Evolutionary conservation across 1,284 basidiomycete species (phyloP).

Genomic region (Puccinia horiana): DNA sequence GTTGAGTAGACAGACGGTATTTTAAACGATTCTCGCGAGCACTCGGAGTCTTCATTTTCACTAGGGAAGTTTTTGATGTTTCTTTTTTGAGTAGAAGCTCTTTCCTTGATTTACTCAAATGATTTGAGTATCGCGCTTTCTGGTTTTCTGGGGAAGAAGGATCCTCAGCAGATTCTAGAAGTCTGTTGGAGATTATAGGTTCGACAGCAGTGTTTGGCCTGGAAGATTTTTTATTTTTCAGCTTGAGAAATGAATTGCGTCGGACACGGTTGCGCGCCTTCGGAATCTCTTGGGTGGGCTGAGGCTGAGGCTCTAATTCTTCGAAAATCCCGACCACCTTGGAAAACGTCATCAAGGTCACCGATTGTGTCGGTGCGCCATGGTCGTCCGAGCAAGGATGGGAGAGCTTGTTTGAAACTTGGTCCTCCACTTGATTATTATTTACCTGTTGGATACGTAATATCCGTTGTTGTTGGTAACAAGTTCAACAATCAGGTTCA

Average conservation of each 20-base stretch:
- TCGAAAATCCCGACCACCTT: constrained; percentile 15
- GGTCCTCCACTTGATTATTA: neutral
- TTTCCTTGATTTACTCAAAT: neutral
- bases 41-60: neutral
- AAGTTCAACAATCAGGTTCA: neutral
- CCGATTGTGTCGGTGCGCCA: neutral
- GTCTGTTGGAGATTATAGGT: neutral
- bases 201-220: neutral
- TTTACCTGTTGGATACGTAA: neutral
- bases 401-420: neutral
- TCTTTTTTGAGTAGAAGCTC: neutral
- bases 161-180: neutral
- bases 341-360: constrained; percentile 6
- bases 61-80: neutral
- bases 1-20: neutral
- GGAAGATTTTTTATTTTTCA: constrained; percentile 7
- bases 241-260: neutral
- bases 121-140: neutral
- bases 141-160: neutral
- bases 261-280: neutral
- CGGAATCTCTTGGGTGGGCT: neutral
- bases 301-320: neutral
- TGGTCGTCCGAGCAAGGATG: too few species aligned
- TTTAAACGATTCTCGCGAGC: constrained; percentile 16
- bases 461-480: neutral